Percentiles rank a stretch among this genome's conserved stretches.
Evolutionary conservation across 129 eudicot genomes (phyloP).

Genomic region (Escallonia rubra): DNA sequence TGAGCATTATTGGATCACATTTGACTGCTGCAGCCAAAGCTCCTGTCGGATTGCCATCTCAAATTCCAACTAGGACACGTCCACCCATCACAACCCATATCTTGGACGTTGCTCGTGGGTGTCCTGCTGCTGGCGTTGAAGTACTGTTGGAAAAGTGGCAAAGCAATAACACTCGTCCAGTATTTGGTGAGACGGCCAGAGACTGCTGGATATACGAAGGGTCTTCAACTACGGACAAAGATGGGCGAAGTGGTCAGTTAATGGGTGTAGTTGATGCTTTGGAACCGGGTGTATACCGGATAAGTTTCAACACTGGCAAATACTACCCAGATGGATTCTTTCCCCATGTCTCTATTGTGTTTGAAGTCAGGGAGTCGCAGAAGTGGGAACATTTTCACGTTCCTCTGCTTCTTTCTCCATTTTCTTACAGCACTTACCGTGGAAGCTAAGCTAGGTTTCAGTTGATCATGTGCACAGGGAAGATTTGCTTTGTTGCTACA

Average conservation of each 20-base stretch:
- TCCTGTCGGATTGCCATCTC: constrained; percentile 23
- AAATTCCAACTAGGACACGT: constrained; percentile 46
- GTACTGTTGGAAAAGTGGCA: constrained; percentile 58
- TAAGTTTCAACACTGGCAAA: constrained; percentile 84
- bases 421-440: constrained; percentile 74
- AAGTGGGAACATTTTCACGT: constrained; percentile 88
- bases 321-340: constrained; percentile 76
- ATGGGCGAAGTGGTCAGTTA: constrained; percentile 79
- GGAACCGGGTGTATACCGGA: constrained; percentile 69
- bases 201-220: constrained; percentile 55
- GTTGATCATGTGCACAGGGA: too few relatives aligned
- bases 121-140: constrained; percentile 74
- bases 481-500: too few relatives aligned
- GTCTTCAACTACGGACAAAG: constrained; percentile 67
- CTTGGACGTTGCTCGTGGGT: constrained; percentile 70
- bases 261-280: constrained; percentile 55
- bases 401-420: constrained; percentile 86
- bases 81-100: constrained; percentile 97
- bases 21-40: constrained; percentile 36
- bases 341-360: constrained; percentile 77
- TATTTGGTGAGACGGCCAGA: constrained; percentile 37
- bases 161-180: constrained; percentile 30
- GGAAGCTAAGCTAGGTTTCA: constrained; percentile 49
- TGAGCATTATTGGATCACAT: constrained; percentile 74
- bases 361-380: constrained; percentile 78